phyloP scores from a whole-genome alignment of 495 filamentous ascomycete genomes.

The Pseudomonodictys pantanalensis region DNA sequence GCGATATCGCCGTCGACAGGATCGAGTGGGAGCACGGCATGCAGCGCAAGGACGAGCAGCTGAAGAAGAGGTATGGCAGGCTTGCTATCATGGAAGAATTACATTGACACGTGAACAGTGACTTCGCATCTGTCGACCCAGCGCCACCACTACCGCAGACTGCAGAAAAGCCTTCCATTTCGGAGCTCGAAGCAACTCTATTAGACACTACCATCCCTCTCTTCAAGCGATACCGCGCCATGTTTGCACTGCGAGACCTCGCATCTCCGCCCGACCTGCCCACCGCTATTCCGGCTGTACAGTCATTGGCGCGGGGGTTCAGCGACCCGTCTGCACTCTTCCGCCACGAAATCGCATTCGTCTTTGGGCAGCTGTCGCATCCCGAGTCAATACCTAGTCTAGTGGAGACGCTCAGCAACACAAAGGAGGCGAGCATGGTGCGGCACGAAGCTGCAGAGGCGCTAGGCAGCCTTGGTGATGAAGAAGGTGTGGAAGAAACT shows the following conservation, averaged over 20 bases:
- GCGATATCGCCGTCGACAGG: constrained; percentile 89
- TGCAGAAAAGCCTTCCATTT: constrained; percentile 54
- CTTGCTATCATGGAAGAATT: neutral
- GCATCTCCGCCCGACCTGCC: constrained; percentile 87
- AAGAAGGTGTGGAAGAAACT: constrained; percentile 85
- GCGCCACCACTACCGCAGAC: constrained; percentile 78
- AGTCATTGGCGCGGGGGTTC: constrained; percentile 82
- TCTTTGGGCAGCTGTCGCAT: constrained; percentile 93
- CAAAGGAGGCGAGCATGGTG: constrained; percentile 88
- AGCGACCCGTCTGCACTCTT: constrained; percentile 88
- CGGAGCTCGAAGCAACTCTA: constrained; percentile 69
- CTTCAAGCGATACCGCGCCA: constrained; percentile 92
- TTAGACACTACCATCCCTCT: constrained; percentile 75
- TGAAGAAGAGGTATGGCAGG: constrained; percentile 66
- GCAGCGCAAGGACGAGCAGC: constrained; percentile 65
- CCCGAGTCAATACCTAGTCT: constrained; percentile 93
- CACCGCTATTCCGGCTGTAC: constrained; percentile 77
- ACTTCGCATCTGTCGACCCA: constrained; percentile 93
- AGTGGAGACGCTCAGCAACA: constrained; percentile 70
- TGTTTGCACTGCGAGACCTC: constrained; percentile 94
- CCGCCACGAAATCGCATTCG: constrained; percentile 96
- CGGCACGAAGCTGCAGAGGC: constrained; percentile 97
- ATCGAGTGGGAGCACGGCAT: constrained; percentile 89
- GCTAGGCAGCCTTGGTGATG: constrained; percentile 90
- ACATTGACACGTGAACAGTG: constrained; percentile 52